These are phyloP conservation scores for Globisporangium heterothallicum DNA, from an alignment of 352 stramenopile species.

Conservation along the genomic window DNA sequence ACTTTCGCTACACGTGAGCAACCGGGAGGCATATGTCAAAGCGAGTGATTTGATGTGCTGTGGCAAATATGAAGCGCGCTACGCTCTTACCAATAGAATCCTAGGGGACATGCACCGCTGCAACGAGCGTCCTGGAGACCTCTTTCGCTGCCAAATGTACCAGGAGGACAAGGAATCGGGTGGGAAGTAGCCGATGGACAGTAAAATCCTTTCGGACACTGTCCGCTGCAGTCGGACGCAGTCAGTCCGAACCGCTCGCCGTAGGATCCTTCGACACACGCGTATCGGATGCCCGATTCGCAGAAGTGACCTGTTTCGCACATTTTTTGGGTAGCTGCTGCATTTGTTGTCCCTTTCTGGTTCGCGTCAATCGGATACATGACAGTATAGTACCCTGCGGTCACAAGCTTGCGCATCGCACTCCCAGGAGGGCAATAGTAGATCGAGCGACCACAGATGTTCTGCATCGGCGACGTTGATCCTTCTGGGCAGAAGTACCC, in stretches of 20 bases:
- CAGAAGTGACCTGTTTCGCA: constrained; percentile 73
- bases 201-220: constrained; percentile 49
- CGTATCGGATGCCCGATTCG: constrained; percentile 41
- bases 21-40: neutral
- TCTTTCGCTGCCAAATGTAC: constrained; percentile 31
- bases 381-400: constrained; percentile 52
- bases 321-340: constrained; percentile 6
- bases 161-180: constrained; percentile 42
- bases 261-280: constrained; percentile 45
- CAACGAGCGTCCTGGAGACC: constrained; percentile 35
- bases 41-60: neutral
- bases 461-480: constrained; percentile 47
- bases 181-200: constrained; percentile 41
- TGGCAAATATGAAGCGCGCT: neutral
- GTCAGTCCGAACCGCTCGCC: constrained; percentile 29
- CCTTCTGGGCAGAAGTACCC: constrained; percentile 58
- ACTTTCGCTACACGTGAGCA: constrained; percentile 18
- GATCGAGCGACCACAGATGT: constrained; percentile 37
- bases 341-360: neutral
- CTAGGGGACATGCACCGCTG: constrained; percentile 42
- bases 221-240: constrained; percentile 26
- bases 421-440: constrained; percentile 60
- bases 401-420: constrained; percentile 29
- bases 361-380: constrained; percentile 18
- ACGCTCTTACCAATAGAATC: constrained; percentile 44